phyloP scores from a whole-genome alignment of 345 rosid species.

The Balakata baccata region DNA sequence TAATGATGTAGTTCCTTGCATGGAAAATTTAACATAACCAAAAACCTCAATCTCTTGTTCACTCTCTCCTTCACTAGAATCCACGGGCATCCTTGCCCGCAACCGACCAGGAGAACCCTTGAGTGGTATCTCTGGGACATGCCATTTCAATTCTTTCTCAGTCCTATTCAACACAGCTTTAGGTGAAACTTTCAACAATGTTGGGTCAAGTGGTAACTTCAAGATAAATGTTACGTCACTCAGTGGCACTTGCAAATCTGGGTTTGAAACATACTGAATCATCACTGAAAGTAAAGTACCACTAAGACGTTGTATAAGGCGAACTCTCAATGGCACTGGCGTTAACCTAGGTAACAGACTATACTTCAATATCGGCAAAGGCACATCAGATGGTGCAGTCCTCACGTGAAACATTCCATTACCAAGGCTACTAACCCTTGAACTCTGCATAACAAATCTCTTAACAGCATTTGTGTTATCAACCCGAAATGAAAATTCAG shows the following conservation, averaged over 20 bases:
- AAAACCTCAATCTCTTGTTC: constrained; percentile 73
- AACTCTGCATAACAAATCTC: constrained; percentile 71
- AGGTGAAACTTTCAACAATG: constrained; percentile 88
- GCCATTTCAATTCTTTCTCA: constrained; percentile 89
- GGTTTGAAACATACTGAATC: constrained; percentile 91
- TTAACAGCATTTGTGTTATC: constrained; percentile 68
- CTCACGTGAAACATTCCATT: constrained; percentile 88
- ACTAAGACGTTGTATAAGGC: constrained; percentile 72
- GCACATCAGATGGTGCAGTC: constrained; percentile 84
- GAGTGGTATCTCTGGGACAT: constrained; percentile 72
- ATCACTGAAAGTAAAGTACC: constrained; percentile 94
- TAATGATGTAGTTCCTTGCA: constrained; percentile 54
- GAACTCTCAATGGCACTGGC: constrained; percentile 84
- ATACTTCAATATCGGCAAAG: constrained; percentile 81
- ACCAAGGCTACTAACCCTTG: constrained; percentile 78
- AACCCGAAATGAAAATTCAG: constrained; percentile 87
- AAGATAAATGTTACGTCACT: constrained; percentile 67
- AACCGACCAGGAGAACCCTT: constrained; percentile 67
- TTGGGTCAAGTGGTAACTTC: constrained; percentile 94
- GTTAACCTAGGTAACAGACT: constrained; percentile 81
- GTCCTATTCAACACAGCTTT: constrained; percentile 82
- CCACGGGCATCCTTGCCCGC: constrained; percentile 88
- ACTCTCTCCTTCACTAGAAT: constrained; percentile 53
- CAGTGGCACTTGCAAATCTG: constrained; percentile 67
- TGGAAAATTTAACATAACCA: constrained; percentile 72